Base-by-base conservation (phyloP, 2,329 filamentous ascomycete genomes). In the Aureobasidium sp. region DNA sequence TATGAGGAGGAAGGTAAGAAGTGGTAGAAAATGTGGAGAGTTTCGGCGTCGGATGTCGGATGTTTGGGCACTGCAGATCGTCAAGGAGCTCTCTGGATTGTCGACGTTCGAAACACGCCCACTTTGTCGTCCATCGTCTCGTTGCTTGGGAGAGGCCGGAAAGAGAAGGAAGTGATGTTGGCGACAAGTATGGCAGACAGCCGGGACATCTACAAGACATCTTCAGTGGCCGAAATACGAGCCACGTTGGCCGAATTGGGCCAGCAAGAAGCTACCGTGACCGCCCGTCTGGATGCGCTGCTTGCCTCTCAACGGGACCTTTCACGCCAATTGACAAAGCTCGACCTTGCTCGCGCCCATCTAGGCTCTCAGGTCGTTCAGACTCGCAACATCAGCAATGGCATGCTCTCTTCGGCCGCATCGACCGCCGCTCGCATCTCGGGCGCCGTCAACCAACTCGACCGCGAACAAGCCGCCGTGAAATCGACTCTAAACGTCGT, bases 401-500 rank as follows among this genome's bases (percentile, higher is more conserved):
- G 90, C 77, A 97, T 98, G 93, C 91, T 99, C 67, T 91, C 93
- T 47, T 88, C 90, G 50, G 95, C 96, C 36, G 93, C 96, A 25
- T 87, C 91, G 60, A 98, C 95, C 38, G 96, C 96, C 4, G 90
- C 90, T 63, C 89, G 93, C 65, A 92, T 98, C 69, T 97, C 94
- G 64, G 90, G 90, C 74, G 93, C 94, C 63, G 96, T 99, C 65
- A 94, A 93, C 77, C 87, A 90, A 70, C 88, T 99, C 40, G 96
- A 99, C 76, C 85, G 94, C 65, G 95, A 99, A 80, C 97, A 98
- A 83, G 90, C 90, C 66, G 89, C 94, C 36, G 95, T 99, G 11
- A 95, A 96, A 77, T 91, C 94, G 59, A 98, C 96, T 0, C 83
- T 99, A 65, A 88, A 91, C 11, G 94, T 98, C 4, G 96, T 98